Conservation (phyloP, 331 rosid species). For the Quercus phellos region DNA sequence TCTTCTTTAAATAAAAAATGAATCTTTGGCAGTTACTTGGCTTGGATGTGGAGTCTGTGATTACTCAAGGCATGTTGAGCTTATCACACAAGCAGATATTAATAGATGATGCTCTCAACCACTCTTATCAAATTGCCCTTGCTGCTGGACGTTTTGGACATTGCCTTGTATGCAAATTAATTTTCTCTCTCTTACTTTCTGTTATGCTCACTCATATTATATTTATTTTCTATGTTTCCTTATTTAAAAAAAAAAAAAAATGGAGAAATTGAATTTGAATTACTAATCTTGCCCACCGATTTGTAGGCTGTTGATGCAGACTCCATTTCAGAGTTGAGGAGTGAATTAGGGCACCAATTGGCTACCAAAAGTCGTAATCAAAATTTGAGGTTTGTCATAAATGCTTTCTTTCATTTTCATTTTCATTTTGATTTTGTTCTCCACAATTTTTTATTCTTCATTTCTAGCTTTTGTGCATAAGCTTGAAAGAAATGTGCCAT, state of each 20-base stretch:
- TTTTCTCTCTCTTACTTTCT: not conserved
- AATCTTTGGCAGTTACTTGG: slow-evolving; percentile 55
- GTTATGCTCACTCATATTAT: not conserved
- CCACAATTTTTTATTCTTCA: not conserved
- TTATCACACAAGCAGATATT: slow-evolving; percentile 55
- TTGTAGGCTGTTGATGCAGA: slow-evolving; percentile 77
- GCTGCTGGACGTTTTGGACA: slow-evolving; percentile 62
- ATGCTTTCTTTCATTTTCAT: not conserved
- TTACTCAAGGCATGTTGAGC: slow-evolving; percentile 55
- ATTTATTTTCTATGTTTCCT: not conserved
- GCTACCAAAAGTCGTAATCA: slow-evolving; percentile 64
- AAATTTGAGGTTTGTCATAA: slow-evolving; percentile 55
- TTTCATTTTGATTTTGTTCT: not conserved
- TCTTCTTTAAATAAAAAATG: not conserved
- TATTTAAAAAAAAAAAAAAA: not conserved
- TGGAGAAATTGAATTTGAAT: not conserved
- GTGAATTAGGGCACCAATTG: slow-evolving; percentile 81
- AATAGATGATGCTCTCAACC: slow-evolving; percentile 51
- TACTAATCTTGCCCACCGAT: slow-evolving; percentile 6
- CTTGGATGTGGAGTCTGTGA: slow-evolving; percentile 56
- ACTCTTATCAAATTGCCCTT: slow-evolving; percentile 58
- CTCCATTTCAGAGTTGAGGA: slow-evolving; percentile 57
- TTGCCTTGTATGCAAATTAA: slow-evolving; percentile 56
- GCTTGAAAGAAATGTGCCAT: not conserved
- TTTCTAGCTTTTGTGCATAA: not conserved